A percentile compares a stretch with the other conserved stretches of the same genome.
Evolutionary conservation across 495 filamentous ascomycete genomes (phyloP).

Genomic region (Recurvomyces mirabilis): DNA sequence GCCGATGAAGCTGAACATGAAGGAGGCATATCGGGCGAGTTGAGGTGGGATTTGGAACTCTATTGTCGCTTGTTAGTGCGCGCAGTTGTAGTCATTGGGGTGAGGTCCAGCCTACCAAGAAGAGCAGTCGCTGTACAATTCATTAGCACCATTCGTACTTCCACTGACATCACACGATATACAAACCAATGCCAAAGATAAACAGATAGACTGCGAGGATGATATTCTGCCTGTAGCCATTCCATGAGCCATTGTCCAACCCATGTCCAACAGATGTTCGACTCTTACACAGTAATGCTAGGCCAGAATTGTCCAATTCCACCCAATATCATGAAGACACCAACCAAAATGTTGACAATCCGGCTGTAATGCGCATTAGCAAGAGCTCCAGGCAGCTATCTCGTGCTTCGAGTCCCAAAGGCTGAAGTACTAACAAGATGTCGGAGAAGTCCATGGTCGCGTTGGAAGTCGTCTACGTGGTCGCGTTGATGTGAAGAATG

Average conservation of each 20-base stretch:
- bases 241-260: conserved; percentile 8
- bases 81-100: too few species aligned
- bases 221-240: conserved; percentile 44
- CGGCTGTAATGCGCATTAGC: conserved; percentile 48
- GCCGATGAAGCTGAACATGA: conserved; percentile 94
- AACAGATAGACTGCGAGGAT: conserved; percentile 79
- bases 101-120: too few species aligned
- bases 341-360: conserved; percentile 84
- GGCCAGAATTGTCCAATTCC: conserved; percentile 82
- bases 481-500: too few species aligned
- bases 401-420: neutral
- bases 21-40: conserved; percentile 83
- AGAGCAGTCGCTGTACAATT: too few species aligned
- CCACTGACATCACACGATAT: neutral
- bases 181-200: conserved; percentile 75
- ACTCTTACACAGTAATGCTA: conserved; percentile 40
- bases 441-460: conserved; percentile 36
- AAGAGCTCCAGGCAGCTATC: conserved; percentile 1
- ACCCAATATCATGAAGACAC: conserved; percentile 76
- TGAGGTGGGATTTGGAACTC: conserved; percentile 96
- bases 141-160: neutral
- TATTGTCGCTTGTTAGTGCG: conserved; percentile 5
- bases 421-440: conserved; percentile 32
- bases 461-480: neutral
- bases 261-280: conserved; percentile 34